These are phyloP conservation scores for Symbiotaphrina buchneri DNA, from an alignment of 495 filamentous ascomycete species.

Conservation along the genomic window DNA sequence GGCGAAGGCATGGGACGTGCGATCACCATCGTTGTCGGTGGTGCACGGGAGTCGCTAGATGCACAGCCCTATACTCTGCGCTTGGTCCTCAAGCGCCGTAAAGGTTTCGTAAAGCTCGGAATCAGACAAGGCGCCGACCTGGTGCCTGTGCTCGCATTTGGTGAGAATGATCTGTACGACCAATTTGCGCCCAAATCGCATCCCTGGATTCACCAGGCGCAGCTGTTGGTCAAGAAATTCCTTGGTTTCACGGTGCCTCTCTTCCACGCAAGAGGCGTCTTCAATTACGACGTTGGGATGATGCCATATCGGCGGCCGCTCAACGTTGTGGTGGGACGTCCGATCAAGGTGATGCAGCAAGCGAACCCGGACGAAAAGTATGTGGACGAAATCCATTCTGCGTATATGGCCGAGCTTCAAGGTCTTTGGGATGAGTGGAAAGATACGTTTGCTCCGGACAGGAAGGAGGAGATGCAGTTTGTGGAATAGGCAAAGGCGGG, in stretches of 20 bases:
- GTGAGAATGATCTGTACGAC: slow-evolving; percentile 91
- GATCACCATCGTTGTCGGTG: slow-evolving; percentile 89
- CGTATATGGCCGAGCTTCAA: slow-evolving; percentile 59
- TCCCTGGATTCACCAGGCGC: slow-evolving; percentile 48
- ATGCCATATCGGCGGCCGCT: slow-evolving; percentile 80
- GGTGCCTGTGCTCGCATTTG: slow-evolving; percentile 78
- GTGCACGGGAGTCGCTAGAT: slow-evolving; percentile 76
- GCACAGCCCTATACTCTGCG: slow-evolving; percentile 51
- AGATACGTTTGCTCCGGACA: slow-evolving; percentile 54
- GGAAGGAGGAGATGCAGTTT: slow-evolving; percentile 56
- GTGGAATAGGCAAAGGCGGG: slow-evolving; percentile 43
- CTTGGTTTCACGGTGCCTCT: slow-evolving; percentile 88
- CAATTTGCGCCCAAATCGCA: slow-evolving; percentile 51
- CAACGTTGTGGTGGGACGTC: slow-evolving; percentile 70
- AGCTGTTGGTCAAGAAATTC: slow-evolving; percentile 58
- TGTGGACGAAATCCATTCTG: slow-evolving; percentile 53
- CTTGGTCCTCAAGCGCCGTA: slow-evolving; percentile 59
- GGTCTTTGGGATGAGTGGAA: slow-evolving; percentile 77
- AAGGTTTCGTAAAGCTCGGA: slow-evolving; percentile 85
- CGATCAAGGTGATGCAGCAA: slow-evolving; percentile 45
- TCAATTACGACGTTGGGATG: slow-evolving; percentile 91
- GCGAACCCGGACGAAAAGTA: slow-evolving; percentile 42
- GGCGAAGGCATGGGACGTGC: slow-evolving; percentile 83
- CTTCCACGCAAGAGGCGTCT: slow-evolving; percentile 76
- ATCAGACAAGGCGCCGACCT: slow-evolving; percentile 77